Percentiles rank a stretch among this genome's conserved stretches.
phyloP scores from a whole-genome alignment of 169 alveolate genomes.

The Eimeria falciformis region DNA sequence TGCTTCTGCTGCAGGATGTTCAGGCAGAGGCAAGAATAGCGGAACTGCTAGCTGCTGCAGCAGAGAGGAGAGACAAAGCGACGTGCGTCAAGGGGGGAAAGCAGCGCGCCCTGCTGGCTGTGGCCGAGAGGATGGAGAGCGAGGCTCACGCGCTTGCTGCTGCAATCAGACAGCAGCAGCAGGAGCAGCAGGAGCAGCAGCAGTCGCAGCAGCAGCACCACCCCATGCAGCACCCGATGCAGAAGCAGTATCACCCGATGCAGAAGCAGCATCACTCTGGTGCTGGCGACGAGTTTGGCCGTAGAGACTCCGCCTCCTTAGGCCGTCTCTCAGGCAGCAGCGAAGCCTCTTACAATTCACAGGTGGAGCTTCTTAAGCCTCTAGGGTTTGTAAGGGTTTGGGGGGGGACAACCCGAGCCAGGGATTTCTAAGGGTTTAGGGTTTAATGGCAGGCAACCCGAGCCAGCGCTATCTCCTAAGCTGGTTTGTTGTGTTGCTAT shows the following conservation, averaged over 20 bases:
- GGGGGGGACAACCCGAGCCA: too few species aligned
- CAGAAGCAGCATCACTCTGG: too few species aligned
- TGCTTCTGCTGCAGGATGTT: neutral
- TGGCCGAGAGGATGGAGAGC: constrained; percentile 40
- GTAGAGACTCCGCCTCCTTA: neutral
- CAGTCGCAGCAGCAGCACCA: neutral
- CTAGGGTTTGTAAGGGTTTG: neutral
- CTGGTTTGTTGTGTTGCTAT: neutral
- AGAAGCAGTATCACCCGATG: too few species aligned
- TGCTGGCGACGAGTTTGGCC: neutral
- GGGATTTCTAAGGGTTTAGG: neutral
- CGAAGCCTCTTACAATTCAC: constrained; percentile 7
- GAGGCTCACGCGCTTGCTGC: constrained; percentile 11
- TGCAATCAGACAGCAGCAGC: constrained; percentile 3
- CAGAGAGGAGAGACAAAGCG: constrained; percentile 18
- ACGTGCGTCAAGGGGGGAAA: constrained; percentile 42
- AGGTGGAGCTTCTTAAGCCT: neutral
- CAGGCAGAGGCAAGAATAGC: neutral
- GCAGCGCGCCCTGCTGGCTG: constrained; percentile 64
- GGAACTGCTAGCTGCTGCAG: constrained; percentile 62
- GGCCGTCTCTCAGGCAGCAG: constrained; percentile 34
- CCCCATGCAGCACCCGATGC: neutral
- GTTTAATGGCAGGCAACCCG: neutral
- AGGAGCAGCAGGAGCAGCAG: neutral
- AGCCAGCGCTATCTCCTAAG: neutral